Evolutionary conservation across 371 early-diverging fungal genomes (phyloP), one percentile per base, ranked within the genome.

Genomic region (Mortierella sp.): DNA sequence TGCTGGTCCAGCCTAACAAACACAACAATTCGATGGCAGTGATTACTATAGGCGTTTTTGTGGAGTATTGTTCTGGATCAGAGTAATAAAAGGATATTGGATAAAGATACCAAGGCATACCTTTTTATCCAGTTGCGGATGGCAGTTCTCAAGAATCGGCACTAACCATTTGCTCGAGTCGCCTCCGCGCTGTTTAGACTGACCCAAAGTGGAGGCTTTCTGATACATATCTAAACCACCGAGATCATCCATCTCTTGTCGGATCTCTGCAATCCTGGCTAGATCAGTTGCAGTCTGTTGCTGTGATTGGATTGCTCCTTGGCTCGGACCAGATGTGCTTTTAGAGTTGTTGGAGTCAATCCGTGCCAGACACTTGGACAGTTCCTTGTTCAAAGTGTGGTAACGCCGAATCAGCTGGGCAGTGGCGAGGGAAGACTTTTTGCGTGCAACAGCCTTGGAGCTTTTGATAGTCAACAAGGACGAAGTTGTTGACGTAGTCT

Each of bases 151-250:
- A 15, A 94, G 72, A 19, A 87, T 73, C 28, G 87, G 86, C 13
- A 94, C 85, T 21, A 96, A 83, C 95, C 95, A 97, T 66, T 94
- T 92, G 38, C 94, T 93, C 0, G 95, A 94, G 63, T 94, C 96
- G 16, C 93, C 92, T 38, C 97, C 97, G 55, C 94, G 89, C 41
- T 84, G 70, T 83, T 94, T 94, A 80, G 94, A 92, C 65, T 95
- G 95, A 9, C 96, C 97, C 50, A 92, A 73, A 2, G 95, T 89
- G 2, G 92, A 92, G 0, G 96, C 96, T 57, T 90, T 87, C 66
- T 97, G 97, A 70, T 97, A 97, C 84, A 92, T 93, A 70, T 96
- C 92, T 41, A 97, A 73, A 0, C 97, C 97, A 19, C 97, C 96
- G 78, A 97, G 86, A 11, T 85, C 87, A 38, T 94, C 92, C 90